Evolutionary conservation across 495 filamentous ascomycete species (phyloP), one percentile per base, ranked within the genome.

Genomic region (Cenococcum geophilum): DNA sequence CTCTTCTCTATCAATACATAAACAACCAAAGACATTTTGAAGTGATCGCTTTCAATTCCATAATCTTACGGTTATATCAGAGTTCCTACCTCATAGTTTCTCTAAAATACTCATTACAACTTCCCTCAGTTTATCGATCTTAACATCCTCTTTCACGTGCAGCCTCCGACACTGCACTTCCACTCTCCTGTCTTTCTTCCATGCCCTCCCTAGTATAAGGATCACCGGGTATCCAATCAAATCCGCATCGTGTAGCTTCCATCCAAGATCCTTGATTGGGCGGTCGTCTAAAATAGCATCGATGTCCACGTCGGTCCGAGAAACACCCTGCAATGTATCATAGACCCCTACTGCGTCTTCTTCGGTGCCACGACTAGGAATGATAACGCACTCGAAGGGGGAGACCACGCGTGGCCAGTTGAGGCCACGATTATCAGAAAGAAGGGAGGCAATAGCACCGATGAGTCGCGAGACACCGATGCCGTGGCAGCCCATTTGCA

Each of bases 401-500:
- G 95, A 89, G 57, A 96, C 89, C 14, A 78, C 84, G 1, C 84
- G 78, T 0, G 93, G 93, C 93, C 93, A 98, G 66, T 89, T 91
- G 14, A 98, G 78, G 0, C 93, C 93, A 53, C 79, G 83, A 1
- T 80, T 64, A 65, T 93, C 88, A 0, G 83, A 78, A n/a, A 91
- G 75, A 6, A 77, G 71, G 58, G 91, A 85, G 0, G 93, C 90
- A 1, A 92, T 82, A 5, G 93, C 90, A 4, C 85, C 91, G 61
- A 98, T 86, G 73, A 98, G 83, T 34, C 93, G 87, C 1, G 92
- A 96, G 22, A 98, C 81, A 0, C 93, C 93, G 60, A 98, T 96
- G 1, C 93, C 93, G 66, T 97, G 88, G 65, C 95, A 98, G 50
- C 93, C 93, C 92, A 97, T 97, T 57, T 93, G 82, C 73, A 97